Evolutionary conservation across 2,329 filamentous ascomycete species (phyloP), one percentile per base, ranked within the genome.

Genomic region (Lachnellula willkommii): DNA sequence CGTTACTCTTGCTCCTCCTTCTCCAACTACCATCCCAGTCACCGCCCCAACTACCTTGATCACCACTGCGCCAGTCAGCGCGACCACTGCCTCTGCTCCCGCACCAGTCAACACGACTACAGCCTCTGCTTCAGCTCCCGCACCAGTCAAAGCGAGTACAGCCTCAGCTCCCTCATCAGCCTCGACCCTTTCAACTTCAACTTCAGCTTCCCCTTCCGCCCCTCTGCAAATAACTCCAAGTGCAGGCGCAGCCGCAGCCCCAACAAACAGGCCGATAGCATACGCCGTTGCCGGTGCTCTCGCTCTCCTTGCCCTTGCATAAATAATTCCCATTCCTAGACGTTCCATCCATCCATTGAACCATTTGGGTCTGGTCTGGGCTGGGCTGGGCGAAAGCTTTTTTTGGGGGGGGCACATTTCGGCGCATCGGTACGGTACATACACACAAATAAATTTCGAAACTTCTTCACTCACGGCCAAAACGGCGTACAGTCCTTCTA

Each of bases 281-380:
- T 59, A 58, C 15, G 61, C 62, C 14, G 35, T 67, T 20, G 66
- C 57, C 42, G 68, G 66, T 39, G 65, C 58, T 14, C 61, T 69
- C 56, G 68, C 60, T 43, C 32, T 69, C 32, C 47, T 69, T 24
- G 69, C 62, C 43, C 54, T 69, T 15, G 64, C 58, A 55, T 67
- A 63, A 53, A 35, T 32, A 20, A 20, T 20, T 20, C 20, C 28
- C 4, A 32, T n/a, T n/a, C n/a, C n/a, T n/a, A n/a, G n/a, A n/a
- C 9, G 9, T 12, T 1, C 9, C 28, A 9, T 9, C 4, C 28
- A 32, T 32, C 9, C 4, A 32, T 9, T 32, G 1, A 11, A 9
- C 8, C 28, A 32, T 32, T 32, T 32, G 28, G 28, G 28, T 9
- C 9, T 28, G 2, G 28, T 8, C 28, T 20, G 20, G 20, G 20